Percentiles rank a stretch among this genome's conserved stretches.
Conservation (phyloP, 306 rosid species). For the Gillenia trifoliata region DNA sequence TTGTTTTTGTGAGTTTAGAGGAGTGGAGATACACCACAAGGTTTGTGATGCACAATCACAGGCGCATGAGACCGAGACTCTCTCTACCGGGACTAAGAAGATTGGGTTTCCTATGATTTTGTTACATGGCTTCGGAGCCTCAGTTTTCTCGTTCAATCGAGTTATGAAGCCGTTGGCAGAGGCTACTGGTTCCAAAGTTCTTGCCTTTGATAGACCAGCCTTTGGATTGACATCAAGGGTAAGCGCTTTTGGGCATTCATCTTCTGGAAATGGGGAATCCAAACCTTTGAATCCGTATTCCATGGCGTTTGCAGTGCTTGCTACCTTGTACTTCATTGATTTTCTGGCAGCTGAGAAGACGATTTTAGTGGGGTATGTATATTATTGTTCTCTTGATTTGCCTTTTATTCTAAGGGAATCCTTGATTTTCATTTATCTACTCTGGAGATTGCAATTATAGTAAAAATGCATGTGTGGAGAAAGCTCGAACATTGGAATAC, state of each 20-base stretch:
- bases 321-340: slow-evolving; percentile 65
- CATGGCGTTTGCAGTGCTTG: slow-evolving; percentile 83
- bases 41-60: slow-evolving; percentile 48
- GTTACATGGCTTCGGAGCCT: slow-evolving; percentile 92
- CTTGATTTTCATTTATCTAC: too few species aligned
- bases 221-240: slow-evolving; percentile 89
- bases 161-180: slow-evolving; percentile 81
- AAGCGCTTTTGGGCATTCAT: slow-evolving; percentile 20
- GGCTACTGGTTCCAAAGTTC: slow-evolving; percentile 60
- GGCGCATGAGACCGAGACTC: slow-evolving; percentile 24
- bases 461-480: too few species aligned
- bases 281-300: slow-evolving; percentile 73
- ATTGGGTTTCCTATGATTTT: slow-evolving; percentile 65
- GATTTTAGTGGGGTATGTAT: slow-evolving; percentile 70
- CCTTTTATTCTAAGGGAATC: too few species aligned
- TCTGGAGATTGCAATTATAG: too few species aligned
- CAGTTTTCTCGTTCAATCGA: slow-evolving; percentile 77
- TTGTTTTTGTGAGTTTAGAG: slow-evolving; percentile 73
- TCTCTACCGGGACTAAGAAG: slow-evolving; percentile 31
- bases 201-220: slow-evolving; percentile 97
- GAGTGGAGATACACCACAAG: slow-evolving; percentile 83
- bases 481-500: too few species aligned
- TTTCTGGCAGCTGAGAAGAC: slow-evolving; percentile 69
- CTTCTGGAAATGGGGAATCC: slow-evolving; percentile 35
- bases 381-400: neutral